Percentiles rank a stretch among this genome's conserved stretches.
phyloP scores from a whole-genome alignment of 1,139 yeast genomes.

The Lodderomyces beijingensis region DNA sequence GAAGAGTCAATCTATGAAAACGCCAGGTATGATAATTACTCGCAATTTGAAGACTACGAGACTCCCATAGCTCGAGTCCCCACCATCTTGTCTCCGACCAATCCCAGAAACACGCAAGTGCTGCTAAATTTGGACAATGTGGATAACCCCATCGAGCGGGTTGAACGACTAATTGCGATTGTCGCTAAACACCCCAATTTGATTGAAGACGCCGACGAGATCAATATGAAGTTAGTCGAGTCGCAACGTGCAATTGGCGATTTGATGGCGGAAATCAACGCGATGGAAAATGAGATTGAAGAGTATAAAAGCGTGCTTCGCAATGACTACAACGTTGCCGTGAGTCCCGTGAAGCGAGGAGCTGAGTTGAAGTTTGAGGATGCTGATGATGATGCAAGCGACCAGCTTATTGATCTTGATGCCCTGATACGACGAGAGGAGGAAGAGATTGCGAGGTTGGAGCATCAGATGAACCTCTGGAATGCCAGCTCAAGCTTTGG shows the following conservation, averaged over 20 bases:
- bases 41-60: slow-evolving; percentile 6
- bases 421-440: slow-evolving; percentile 32
- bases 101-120: not conserved
- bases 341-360: slow-evolving; percentile 1
- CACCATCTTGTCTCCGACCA: slow-evolving; percentile 4
- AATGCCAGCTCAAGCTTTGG: too few species aligned
- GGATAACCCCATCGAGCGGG: slow-evolving; percentile 17
- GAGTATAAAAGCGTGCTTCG: slow-evolving; percentile 20
- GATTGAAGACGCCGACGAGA: slow-evolving; percentile 21
- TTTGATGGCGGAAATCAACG: slow-evolving; percentile 20
- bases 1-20: slow-evolving; percentile 8
- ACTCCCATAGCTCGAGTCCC: slow-evolving; percentile 22
- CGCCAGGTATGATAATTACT: slow-evolving; percentile 6
- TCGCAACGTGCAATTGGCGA: too few species aligned
- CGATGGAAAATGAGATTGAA: slow-evolving; percentile 22
- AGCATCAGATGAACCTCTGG: slow-evolving; percentile 25
- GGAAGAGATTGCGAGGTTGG: slow-evolving; percentile 29
- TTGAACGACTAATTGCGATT: slow-evolving; percentile 18
- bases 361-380: not conserved
- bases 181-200: slow-evolving; percentile 28
- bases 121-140: not conserved
- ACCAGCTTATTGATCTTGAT: slow-evolving; percentile 22
- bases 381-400: slow-evolving; percentile 1
- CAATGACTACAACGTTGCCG: slow-evolving; percentile 1
- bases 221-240: slow-evolving; percentile 17